Conservation (phyloP, 108 stramenopile genomes). For the Nannochloropsis oceanica region DNA sequence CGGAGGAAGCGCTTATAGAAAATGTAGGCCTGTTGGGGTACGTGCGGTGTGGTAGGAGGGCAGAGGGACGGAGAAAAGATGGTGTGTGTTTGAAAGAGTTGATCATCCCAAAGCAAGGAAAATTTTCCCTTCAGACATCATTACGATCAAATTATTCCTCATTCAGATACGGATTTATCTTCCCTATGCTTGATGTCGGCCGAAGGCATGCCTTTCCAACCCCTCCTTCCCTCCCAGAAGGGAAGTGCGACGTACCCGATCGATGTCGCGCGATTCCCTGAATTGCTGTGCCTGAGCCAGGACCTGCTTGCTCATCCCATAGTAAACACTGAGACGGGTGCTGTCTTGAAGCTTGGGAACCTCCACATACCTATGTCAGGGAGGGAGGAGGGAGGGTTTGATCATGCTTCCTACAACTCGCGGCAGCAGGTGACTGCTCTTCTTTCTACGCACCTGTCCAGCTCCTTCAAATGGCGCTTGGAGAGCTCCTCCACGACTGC, state of each 20-base stretch:
- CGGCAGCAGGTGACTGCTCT: too few species aligned
- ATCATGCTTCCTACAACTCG: too few species aligned
- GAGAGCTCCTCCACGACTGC: neutral
- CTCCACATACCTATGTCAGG: neutral
- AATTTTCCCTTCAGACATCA: too few species aligned
- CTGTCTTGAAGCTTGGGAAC: neutral
- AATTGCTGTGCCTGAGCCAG: neutral
- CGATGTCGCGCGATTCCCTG: neutral
- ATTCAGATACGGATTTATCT: too few species aligned
- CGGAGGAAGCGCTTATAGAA: slow-evolving; percentile 17
- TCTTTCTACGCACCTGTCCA: neutral
- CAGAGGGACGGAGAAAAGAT: too few species aligned
- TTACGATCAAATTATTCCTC: too few species aligned
- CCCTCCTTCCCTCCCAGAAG: too few species aligned
- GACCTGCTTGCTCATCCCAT: neutral
- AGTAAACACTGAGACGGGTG: neutral
- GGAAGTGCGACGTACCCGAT: neutral
- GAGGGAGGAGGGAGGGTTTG: too few species aligned
- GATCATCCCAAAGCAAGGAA: too few species aligned
- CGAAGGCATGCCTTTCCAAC: too few species aligned
- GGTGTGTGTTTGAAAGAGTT: too few species aligned
- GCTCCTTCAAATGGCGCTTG: neutral
- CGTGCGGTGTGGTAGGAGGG: neutral
- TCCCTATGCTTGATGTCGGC: too few species aligned
- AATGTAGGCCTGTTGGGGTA: slow-evolving; percentile 5